Evolutionary conservation across 1,284 basidiomycete genomes (phyloP).

Genomic region (Coriolopsis trogii): DNA sequence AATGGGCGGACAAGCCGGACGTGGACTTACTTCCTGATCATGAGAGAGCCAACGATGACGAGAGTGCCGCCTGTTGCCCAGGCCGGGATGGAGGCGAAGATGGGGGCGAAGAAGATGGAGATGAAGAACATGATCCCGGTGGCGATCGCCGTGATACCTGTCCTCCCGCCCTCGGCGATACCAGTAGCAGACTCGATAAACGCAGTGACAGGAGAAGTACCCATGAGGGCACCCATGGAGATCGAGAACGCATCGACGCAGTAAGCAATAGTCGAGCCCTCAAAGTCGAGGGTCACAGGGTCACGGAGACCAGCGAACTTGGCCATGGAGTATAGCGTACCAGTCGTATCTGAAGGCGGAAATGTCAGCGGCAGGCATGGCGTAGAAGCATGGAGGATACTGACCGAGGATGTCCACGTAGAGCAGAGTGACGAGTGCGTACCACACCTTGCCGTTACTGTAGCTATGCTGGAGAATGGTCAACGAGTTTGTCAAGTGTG

Average conservation of each 20-base stretch:
- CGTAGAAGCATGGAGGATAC: conserved; percentile 16
- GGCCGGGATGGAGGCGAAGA: conserved; percentile 85
- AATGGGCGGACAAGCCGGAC: neutral
- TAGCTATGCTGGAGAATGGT: conserved; percentile 49
- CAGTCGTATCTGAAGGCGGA: conserved; percentile 37
- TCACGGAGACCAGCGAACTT: conserved; percentile 90
- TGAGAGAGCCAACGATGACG: conserved; percentile 86
- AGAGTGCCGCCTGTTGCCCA: conserved; percentile 92
- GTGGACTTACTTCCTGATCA: conserved; percentile 84
- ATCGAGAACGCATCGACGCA: conserved; percentile 84
- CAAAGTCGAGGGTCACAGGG: conserved; percentile 86
- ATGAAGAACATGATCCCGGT: conserved; percentile 83
- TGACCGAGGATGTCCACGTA: conserved; percentile 85
- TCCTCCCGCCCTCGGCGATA: conserved; percentile 86
- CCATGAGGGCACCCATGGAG: conserved; percentile 81
- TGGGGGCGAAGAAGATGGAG: conserved; percentile 87
- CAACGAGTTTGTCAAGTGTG: conserved; percentile 1
- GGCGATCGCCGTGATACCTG: conserved; percentile 82
- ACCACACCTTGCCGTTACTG: conserved; percentile 79
- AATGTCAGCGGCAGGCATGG: neutral
- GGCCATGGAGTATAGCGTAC: conserved; percentile 90
- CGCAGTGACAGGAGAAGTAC: conserved; percentile 87
- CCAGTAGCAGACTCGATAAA: conserved; percentile 87
- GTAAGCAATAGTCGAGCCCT: conserved; percentile 85
- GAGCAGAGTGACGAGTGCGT: conserved; percentile 85